Evolutionary conservation across 495 filamentous ascomycete genomes (phyloP).

Genomic region (Xylaria cubensis): DNA sequence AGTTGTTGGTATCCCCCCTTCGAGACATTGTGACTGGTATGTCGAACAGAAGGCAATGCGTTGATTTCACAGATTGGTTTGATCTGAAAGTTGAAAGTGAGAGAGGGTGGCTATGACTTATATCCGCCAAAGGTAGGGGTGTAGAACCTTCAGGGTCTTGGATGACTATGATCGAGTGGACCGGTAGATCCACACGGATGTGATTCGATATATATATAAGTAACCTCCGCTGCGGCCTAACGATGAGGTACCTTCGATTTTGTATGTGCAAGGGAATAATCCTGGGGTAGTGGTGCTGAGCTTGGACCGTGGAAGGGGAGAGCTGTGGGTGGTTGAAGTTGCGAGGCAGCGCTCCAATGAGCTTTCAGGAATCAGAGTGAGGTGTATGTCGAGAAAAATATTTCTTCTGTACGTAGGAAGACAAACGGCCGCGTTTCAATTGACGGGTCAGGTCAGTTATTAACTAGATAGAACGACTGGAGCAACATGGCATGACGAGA

Average conservation of each 20-base stretch:
- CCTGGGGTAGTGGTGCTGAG: conserved; percentile 39
- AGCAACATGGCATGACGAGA: conserved; percentile 45
- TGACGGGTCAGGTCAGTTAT: conserved; percentile 38
- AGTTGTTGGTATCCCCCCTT: conserved; percentile 40
- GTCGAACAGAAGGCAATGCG: conserved; percentile 23
- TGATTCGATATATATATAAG: conserved; percentile 28
- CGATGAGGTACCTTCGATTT: conserved; percentile 36
- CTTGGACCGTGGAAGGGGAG: conserved; percentile 35
- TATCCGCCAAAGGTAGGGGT: conserved; percentile 28
- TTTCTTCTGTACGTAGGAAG: conserved; percentile 27
- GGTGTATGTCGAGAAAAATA: conserved; percentile 10
- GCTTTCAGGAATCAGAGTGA: conserved; percentile 2
- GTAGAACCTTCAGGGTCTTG: conserved; percentile 36
- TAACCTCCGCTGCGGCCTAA: conserved; percentile 41
- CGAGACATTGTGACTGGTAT: conserved; percentile 33
- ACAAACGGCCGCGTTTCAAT: conserved; percentile 25
- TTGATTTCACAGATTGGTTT: conserved; percentile 29
- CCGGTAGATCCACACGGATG: conserved; percentile 33
- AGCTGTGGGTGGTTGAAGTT: conserved; percentile 9
- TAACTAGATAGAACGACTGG: conserved; percentile 38
- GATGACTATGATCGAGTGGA: conserved; percentile 35
- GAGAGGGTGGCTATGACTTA: conserved; percentile 35
- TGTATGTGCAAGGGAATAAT: conserved; percentile 36
- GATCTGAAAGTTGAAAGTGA: conserved; percentile 18
- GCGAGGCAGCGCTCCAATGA: conserved; percentile 25